Evolutionary conservation across 2,329 filamentous ascomycete species (phyloP), one percentile per base, ranked within the genome.

Genomic region (Neonectria ditissima): DNA sequence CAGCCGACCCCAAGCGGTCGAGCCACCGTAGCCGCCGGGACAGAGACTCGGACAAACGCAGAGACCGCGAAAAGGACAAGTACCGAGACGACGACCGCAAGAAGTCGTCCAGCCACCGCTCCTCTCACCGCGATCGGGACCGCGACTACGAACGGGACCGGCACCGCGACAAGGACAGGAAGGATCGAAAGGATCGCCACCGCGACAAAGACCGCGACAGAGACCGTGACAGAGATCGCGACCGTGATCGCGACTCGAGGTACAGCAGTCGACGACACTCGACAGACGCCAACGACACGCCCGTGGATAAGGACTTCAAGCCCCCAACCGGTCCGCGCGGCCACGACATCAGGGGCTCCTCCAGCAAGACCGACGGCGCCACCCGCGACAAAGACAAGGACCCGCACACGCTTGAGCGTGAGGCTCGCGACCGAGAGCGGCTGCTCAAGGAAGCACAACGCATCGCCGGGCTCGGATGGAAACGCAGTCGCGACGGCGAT

Each of bases 341-440:
- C 18, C 73, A 78, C 41, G 81, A 84, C 43, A 79, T 77, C 68
- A 83, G 79, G 59, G 77, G 78, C 32, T 68, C 72, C 60, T 69
- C 65, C 11, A 77, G 66, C 48, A 78, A 81, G 28, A 34, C 59
- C 9, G 66, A 63, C 6, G 48, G 52, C 48, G 53, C 64, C 5
- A 61, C 55, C 53, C 67, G 73, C 11, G 69, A 72, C 57, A 69
- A 75, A 28, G 69, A 72, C 41, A 83, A 82, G 63, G 88, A 91
- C 67, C 83, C 87, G n/a, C 90, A 92, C 76, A 90, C 90, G 1
- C 81, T 89, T 0, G 91, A 93, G 76, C 87, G 91, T 22, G 90
- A 92, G 74, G 87, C 86, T 13, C 82, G 89, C 16, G 86, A 91
- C 72, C 83, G 89, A 48, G 89, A 91, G 75, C 83, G 91, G 26